phyloP scores from a whole-genome alignment of 345 rosid genomes.

The Cochlearia excelsa region DNA sequence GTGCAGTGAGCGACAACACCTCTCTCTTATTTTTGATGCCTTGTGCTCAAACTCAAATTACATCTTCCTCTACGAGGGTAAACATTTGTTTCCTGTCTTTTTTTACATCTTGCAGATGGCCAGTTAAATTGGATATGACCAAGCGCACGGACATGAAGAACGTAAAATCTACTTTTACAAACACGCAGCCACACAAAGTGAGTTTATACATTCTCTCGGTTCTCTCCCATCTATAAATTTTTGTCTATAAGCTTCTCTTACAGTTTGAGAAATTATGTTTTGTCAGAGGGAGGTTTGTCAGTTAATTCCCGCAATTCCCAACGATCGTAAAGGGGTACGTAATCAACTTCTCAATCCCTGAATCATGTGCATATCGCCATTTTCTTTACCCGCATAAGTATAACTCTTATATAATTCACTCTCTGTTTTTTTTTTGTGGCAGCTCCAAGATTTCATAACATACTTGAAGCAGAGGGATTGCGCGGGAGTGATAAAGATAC shows the following conservation, averaged over 20 bases:
- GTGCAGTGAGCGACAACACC: slow-evolving; percentile 56
- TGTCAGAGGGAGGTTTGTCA: slow-evolving; percentile 93
- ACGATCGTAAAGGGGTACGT: slow-evolving; percentile 78
- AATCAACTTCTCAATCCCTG: slow-evolving; percentile 24
- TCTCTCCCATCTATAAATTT: slow-evolving; percentile 1
- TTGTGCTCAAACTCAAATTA: slow-evolving; percentile 8
- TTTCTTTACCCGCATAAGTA: not conserved
- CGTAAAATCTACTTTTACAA: slow-evolving; percentile 67
- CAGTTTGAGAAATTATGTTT: slow-evolving; percentile 17
- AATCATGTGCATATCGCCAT: not conserved
- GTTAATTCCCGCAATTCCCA: slow-evolving; percentile 61
- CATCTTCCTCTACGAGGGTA: slow-evolving; percentile 22
- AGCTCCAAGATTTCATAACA: slow-evolving; percentile 89
- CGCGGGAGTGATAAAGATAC: slow-evolving; percentile 95
- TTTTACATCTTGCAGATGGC: slow-evolving; percentile 70
- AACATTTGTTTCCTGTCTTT: slow-evolving; percentile 30
- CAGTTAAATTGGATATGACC: slow-evolving; percentile 81
- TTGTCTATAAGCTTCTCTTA: slow-evolving; percentile 8
- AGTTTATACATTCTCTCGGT: slow-evolving; percentile 30
- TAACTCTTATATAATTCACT: not conserved
- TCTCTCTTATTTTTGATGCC: slow-evolving; percentile 16
- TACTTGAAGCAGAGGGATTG: slow-evolving; percentile 95
- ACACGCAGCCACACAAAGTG: slow-evolving; percentile 78
- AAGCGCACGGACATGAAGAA: slow-evolving; percentile 89
- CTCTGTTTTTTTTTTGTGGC: slow-evolving; percentile 15